Percentiles rank a stretch among this genome's conserved stretches.
Conservation (phyloP, 1,284 basidiomycete genomes). For the Cerioporus squamosus region DNA sequence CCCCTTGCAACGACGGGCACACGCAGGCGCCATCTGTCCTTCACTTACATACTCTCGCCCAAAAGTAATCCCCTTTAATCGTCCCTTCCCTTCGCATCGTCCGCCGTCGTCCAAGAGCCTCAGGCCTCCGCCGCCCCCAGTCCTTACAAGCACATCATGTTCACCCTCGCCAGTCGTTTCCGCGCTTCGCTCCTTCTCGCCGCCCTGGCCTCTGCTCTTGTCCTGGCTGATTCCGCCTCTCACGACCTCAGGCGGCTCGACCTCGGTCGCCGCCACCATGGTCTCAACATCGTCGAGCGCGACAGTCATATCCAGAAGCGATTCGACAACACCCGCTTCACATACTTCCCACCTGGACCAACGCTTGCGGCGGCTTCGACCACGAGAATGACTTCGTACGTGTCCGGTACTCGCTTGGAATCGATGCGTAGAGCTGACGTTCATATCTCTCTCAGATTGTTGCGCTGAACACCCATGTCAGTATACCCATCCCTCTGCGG, state of each 20-base stretch:
- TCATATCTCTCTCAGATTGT: slow-evolving; percentile 12
- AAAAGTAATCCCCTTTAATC: not conserved
- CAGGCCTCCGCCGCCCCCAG: not conserved
- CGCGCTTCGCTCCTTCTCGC: slow-evolving; percentile 18
- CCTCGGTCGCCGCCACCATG: slow-evolving; percentile 14
- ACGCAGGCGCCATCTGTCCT: not conserved
- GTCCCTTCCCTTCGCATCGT: not conserved
- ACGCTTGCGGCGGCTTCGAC: slow-evolving; percentile 26
- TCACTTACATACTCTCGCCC: not conserved
- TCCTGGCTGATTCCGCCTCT: slow-evolving; percentile 10
- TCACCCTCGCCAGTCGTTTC: slow-evolving; percentile 16
- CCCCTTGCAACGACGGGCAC: not conserved
- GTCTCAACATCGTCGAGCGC: slow-evolving; percentile 12
- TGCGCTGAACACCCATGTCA: slow-evolving; percentile 23
- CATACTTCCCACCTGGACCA: slow-evolving; percentile 50
- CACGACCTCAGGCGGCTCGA: slow-evolving; percentile 10
- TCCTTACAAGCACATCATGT: not conserved
- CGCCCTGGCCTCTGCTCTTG: slow-evolving; percentile 18
- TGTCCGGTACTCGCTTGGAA: slow-evolving; percentile 1
- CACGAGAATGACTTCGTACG: slow-evolving; percentile 40
- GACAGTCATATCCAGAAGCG: slow-evolving; percentile 25
- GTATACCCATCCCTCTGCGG: not conserved
- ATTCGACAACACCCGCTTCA: slow-evolving; percentile 33
- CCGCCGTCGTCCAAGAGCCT: slow-evolving; percentile 2
- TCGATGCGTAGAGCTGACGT: not conserved